phyloP scores from a whole-genome alignment of 2,329 filamentous ascomycete genomes.

The Aspergillus sp. region DNA sequence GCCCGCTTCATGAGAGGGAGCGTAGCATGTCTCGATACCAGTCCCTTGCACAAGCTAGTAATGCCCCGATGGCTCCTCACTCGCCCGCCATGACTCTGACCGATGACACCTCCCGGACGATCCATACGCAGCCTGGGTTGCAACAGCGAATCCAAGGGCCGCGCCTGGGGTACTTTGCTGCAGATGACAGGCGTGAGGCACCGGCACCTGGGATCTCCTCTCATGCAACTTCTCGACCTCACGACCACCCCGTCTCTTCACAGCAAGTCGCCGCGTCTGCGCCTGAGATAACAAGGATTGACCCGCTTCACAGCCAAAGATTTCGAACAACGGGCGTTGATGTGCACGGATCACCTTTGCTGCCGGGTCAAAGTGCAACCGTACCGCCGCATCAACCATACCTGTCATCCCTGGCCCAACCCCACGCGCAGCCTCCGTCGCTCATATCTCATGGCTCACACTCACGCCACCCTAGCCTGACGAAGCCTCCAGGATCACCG shows the following conservation, averaged over 20 bases:
- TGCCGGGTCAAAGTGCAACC: conserved; percentile 17
- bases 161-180: conserved; percentile 44
- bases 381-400: conserved; percentile 27
- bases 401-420: conserved; percentile 19
- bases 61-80: conserved; percentile 26
- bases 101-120: conserved; percentile 36
- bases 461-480: conserved; percentile 38
- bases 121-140: conserved; percentile 31
- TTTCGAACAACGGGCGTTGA: conserved; percentile 20
- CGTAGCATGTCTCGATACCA: conserved; percentile 35
- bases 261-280: conserved; percentile 29
- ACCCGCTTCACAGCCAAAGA: conserved; percentile 28
- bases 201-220: conserved; percentile 21
- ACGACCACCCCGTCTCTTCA: conserved; percentile 31
- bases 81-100: conserved; percentile 19
- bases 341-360: conserved; percentile 24
- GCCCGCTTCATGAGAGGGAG: conserved; percentile 36
- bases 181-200: conserved; percentile 40
- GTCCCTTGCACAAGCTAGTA: conserved; percentile 40
- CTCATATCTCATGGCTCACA: conserved; percentile 29
- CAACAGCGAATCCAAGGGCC: conserved; percentile 41
- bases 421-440: conserved; percentile 23
- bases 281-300: conserved; percentile 36
- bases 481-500: conserved; percentile 37
- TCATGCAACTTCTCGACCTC: conserved; percentile 25